Evolutionary conservation across 805 yeast species (phyloP), one percentile per base, ranked within the genome.

Genomic region (Starmera quercuum): DNA sequence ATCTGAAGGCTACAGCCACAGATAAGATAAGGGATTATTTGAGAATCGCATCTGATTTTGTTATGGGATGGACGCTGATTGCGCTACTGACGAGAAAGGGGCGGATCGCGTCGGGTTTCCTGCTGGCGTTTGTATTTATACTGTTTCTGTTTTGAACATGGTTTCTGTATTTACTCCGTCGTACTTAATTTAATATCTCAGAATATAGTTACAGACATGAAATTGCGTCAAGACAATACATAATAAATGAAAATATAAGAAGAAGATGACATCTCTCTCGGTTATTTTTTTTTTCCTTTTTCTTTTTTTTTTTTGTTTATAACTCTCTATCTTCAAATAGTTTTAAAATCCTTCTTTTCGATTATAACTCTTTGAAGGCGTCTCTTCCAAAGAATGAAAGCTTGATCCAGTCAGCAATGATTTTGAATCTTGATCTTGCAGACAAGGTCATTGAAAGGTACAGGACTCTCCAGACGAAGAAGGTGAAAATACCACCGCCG

Each of bases 391-490:
- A 88, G 58, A 85, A 64, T 38, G 80, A 71, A 42, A 86, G 78
- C 73, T 88, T 88, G 44, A 76, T 52, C 97, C 97, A 88, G 61
- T 88, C 97, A 40, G 85, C 66, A 50, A 75, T 66, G 34, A 88
- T 95, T 61, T 85, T 76, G 45, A 84, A 68, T 71, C 86, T 87
- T 63, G 87, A 85, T 64, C 87, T 79, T 44, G 83, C 75, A 38
- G 92, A 80, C 61, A 88, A 73, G 59, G 86, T 74, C 96, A 88
- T 87, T 54, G 83, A 73, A 43, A 88, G 73, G 64, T 88, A 88
- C 23, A 94, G 87, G 10, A 86, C 70, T 66, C 95, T 80, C 97
- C 97, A 88, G 71, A 87, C 79, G 59, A 84, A 71, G 69, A 82
- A 87, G 23, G 97, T 87, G 54, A 86, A 61, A 31, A 78, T 66